Evolutionary conservation across 306 rosid species (phyloP), one percentile per base, ranked within the genome.

Genomic region (Carpinus viminea): DNA sequence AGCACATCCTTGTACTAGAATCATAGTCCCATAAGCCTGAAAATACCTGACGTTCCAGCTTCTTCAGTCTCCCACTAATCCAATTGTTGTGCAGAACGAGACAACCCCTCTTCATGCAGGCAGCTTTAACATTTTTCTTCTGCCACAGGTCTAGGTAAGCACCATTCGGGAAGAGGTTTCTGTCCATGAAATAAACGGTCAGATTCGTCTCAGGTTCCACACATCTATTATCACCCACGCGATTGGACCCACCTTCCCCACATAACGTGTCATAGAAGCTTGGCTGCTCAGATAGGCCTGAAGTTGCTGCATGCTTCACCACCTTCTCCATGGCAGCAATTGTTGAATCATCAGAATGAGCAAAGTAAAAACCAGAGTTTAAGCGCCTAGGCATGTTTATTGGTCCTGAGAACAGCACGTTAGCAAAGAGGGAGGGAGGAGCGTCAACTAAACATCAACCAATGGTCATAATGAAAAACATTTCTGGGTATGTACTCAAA

Each of bases 321-420:
- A 95, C 98, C 86, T 89, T 95, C 82, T 90, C 89, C 82, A 95
- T 80, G 38, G 97, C 99, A 59, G 93, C 83, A 85, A 90, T 86
- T 31, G 99, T 95, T 57, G 90, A 81, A 59, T 31, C 54, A 75
- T 92, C 94, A 28, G 96, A 90, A 82, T 79, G 90, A 80, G 91
- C 98, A 85, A 88, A 91, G 79, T 93, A 95, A 87, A 95, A 93
- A 79, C 99, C 98, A 17, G 98, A 95, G 92, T 95, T 95, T 89
- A 95, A 84, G 82, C 99, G 95, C 81, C 99, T 91, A 3, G 99
- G 99, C 56, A 90, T 74, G 86, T 95, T 95, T 76, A 90, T 86
- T 69, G 98, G 91, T 78, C 94, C 90, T 86, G 89, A 73, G 70
- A 47, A 73, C 31, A 52, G 26, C 61, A 69, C 41, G 69, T 57